Evolutionary conservation across 192 early-diverging fungal genomes (phyloP).

Genomic region (Coemansia javaensis): DNA sequence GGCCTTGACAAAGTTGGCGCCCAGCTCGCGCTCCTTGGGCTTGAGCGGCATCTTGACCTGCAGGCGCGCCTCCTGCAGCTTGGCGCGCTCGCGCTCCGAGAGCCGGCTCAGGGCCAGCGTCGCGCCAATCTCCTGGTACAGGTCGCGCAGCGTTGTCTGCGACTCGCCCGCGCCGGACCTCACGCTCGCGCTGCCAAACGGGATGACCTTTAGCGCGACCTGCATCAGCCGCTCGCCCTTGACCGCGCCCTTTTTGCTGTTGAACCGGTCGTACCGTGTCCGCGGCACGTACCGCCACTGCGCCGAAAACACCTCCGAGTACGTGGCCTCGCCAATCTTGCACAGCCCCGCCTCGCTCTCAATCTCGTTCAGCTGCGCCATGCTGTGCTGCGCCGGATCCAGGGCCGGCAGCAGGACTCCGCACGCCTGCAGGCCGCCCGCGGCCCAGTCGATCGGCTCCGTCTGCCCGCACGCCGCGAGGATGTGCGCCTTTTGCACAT

Average conservation of each 20-base stretch:
- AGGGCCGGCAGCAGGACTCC: conserved; percentile 33
- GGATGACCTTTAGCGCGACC: conserved; percentile 77
- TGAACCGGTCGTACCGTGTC: conserved; percentile 45
- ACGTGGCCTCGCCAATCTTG: conserved; percentile 86
- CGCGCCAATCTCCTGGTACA: conserved; percentile 61
- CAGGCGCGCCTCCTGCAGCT: conserved; percentile 34
- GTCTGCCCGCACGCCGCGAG: conserved; percentile 45
- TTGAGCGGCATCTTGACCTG: conserved; percentile 38
- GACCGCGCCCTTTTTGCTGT: conserved; percentile 31
- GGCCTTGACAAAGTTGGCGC: conserved; percentile 48
- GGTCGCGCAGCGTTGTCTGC: conserved; percentile 51
- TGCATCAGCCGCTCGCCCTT: conserved; percentile 52
- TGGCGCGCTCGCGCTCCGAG: conserved; percentile 44
- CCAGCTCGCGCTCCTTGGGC: conserved; percentile 38
- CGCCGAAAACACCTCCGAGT: conserved; percentile 71
- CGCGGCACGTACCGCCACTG: conserved; percentile 43
- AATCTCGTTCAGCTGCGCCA: conserved; percentile 32
- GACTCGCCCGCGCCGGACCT: conserved; percentile 49
- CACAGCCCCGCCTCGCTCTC: conserved; percentile 39
- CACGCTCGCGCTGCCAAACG: conserved; percentile 56
- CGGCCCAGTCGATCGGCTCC: conserved; percentile 45
- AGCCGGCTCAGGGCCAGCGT: conserved; percentile 52
- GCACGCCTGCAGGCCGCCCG: conserved; percentile 37
- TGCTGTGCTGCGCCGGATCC: conserved; percentile 10
- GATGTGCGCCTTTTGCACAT: conserved; percentile 46